Conservation (phyloP, 306 rosid genomes). For the Corylus avellana region DNA sequence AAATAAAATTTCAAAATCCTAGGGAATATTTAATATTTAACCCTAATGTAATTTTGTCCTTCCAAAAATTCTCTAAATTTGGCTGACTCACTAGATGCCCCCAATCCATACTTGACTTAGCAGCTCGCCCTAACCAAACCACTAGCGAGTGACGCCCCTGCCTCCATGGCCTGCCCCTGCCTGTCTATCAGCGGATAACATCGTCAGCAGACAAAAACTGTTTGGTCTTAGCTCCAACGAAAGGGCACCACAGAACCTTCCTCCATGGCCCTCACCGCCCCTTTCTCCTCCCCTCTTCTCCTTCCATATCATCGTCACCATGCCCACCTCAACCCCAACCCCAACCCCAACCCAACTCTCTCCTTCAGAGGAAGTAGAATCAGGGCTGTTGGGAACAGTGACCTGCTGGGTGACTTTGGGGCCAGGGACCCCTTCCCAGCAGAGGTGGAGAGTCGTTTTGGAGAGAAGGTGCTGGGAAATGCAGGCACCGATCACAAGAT, state of each 20-base stretch:
- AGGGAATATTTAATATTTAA: no score
- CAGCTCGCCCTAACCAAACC: no score
- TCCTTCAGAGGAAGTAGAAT: not conserved
- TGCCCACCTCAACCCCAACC: not conserved
- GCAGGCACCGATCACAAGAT: conserved; percentile 70
- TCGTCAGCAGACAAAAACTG: not conserved
- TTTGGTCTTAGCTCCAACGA: not conserved
- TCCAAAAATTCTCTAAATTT: no score
- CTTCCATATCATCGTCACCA: not conserved
- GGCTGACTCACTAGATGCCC: no score
- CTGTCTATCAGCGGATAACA: not conserved
- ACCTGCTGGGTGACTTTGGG: conserved; percentile 73
- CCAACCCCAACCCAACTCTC: not conserved
- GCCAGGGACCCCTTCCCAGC: conserved; percentile 93
- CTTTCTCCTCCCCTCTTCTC: conserved; percentile 26
- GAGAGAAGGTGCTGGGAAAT: conserved; percentile 71
- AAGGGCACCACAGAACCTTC: not conserved
- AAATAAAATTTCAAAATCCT: no score
- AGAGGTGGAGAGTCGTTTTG: conserved; percentile 72
- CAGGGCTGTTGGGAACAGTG: conserved; percentile 31
- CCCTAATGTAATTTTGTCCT: no score
- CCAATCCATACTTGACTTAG: no score
- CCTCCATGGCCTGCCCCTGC: no score
- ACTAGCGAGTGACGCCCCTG: no score
- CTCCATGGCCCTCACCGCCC: conserved; percentile 27